Percentiles rank a stretch among this genome's conserved stretches.
Conservation (phyloP, 2,329 filamentous ascomycete genomes). For the Aspergillus spinulosporus region DNA sequence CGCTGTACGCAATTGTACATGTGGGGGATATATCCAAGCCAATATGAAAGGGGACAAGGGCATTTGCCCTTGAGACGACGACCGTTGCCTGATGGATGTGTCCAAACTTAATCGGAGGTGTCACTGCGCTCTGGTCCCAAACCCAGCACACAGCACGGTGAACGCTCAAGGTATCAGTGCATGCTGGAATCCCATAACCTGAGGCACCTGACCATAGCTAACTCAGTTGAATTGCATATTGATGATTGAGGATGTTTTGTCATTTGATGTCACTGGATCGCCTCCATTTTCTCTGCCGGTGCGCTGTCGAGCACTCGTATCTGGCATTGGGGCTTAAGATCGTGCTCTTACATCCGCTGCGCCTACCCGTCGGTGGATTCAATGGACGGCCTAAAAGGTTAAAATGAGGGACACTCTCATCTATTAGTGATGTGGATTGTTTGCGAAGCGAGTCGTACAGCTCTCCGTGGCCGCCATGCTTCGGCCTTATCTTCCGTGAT, state of each 20-base stretch:
- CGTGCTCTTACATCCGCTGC: conserved; percentile 20
- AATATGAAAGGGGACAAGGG: neutral
- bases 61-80: neutral
- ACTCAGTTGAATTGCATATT: neutral
- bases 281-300: conserved; percentile 9
- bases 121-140: conserved; percentile 4
- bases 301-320: neutral
- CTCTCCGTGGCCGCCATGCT: conserved; percentile 37
- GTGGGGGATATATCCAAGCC: neutral
- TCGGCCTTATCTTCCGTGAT: conserved; percentile 29
- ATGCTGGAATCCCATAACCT: conserved; percentile 14
- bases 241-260: conserved; percentile 12
- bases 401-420: conserved; percentile 8
- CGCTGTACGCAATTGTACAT: conserved; percentile 1
- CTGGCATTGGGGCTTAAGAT: conserved; percentile 15
- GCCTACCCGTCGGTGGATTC: conserved; percentile 16
- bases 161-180: conserved; percentile 1
- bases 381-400: conserved; percentile 1
- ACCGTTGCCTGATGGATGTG: neutral
- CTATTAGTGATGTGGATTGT: conserved; percentile 17
- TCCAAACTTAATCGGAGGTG: conserved; percentile 7
- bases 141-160: neutral
- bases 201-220: neutral
- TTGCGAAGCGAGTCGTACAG: conserved; percentile 27
- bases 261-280: conserved; percentile 12